These are phyloP conservation scores for Stipa capillata DNA, from an alignment of 176 grass and related monocot genomes.

Conservation along the genomic window DNA sequence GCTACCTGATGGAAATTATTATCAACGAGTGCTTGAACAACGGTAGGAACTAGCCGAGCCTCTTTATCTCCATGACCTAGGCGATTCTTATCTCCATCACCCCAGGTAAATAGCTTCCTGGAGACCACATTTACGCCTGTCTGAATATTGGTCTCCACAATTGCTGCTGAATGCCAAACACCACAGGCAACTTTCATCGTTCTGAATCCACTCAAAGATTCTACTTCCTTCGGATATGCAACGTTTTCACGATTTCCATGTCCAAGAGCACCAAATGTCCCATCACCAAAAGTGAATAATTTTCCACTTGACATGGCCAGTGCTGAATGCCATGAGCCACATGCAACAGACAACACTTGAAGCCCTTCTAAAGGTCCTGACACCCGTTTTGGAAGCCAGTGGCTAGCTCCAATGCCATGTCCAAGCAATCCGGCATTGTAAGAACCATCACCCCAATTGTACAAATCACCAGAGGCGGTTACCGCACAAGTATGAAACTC, in stretches of 20 bases:
- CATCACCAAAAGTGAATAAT: slow-evolving; percentile 86
- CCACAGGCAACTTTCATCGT: slow-evolving; percentile 73
- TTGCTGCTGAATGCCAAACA: slow-evolving; percentile 87
- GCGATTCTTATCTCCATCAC: slow-evolving; percentile 79
- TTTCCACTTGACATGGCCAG: slow-evolving; percentile 61
- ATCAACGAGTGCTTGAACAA: slow-evolving; percentile 63
- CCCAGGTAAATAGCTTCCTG: slow-evolving; percentile 85
- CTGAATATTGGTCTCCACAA: slow-evolving; percentile 58
- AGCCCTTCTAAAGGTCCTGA: slow-evolving; percentile 68
- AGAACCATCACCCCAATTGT: slow-evolving; percentile 80
- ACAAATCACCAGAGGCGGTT: slow-evolving; percentile 72
- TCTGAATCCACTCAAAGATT: slow-evolving; percentile 49
- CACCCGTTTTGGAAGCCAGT: slow-evolving; percentile 80
- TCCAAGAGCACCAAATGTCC: slow-evolving; percentile 76
- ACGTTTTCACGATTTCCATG: slow-evolving; percentile 73
- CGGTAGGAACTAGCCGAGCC: slow-evolving; percentile 58
- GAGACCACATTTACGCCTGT: slow-evolving; percentile 37
- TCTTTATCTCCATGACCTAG: slow-evolving; percentile 83
- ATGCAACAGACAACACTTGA: slow-evolving; percentile 68
- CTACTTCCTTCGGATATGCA: slow-evolving; percentile 66
- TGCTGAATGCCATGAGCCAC: slow-evolving; percentile 90
- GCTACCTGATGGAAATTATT: slow-evolving; percentile 87
- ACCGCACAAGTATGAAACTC: slow-evolving; percentile 88
- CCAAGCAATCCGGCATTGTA: slow-evolving; percentile 71
- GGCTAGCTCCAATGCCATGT: slow-evolving; percentile 49